These are phyloP conservation scores for Solanum hybrid DNA, from an alignment of 305 asterid genomes.

Conservation along the genomic window DNA sequence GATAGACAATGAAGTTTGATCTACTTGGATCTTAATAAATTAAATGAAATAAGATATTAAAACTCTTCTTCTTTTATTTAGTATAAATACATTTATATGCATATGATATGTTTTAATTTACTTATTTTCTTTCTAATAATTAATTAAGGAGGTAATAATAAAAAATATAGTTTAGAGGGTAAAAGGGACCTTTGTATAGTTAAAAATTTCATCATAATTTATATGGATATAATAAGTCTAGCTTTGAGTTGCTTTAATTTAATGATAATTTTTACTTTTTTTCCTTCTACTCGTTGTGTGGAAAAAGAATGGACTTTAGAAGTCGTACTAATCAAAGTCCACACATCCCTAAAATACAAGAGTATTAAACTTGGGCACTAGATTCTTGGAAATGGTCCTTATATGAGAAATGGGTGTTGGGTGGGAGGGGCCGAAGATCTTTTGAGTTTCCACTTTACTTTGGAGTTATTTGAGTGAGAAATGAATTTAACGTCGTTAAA, in stretches of 20 bases:
- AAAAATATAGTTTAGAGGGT: not conserved
- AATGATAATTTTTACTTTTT: not conserved
- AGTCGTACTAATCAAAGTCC: not conserved
- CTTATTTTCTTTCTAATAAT: not conserved
- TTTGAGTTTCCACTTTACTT: not conserved
- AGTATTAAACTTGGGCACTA: not conserved
- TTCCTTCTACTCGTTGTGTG: too few species aligned
- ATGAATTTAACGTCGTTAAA: not conserved
- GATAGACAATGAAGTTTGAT: not conserved
- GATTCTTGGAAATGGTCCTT: not conserved
- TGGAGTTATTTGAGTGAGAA: not conserved
- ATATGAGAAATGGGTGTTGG: not conserved
- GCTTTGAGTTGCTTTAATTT: not conserved
- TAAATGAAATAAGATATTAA: not conserved
- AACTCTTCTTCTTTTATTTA: not conserved
- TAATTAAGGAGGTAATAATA: not conserved
- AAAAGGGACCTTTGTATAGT: not conserved
- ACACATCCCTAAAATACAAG: not conserved
- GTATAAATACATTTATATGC: not conserved
- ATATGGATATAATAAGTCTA: not conserved
- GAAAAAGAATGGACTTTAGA: not conserved
- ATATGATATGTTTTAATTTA: not conserved
- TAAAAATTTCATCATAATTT: not conserved
- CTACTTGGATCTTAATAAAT: not conserved
- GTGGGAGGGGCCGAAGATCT: not conserved